These are phyloP conservation scores for Trichophaea hybrida DNA, from an alignment of 2,329 filamentous ascomycete genomes.

Conservation along the genomic window DNA sequence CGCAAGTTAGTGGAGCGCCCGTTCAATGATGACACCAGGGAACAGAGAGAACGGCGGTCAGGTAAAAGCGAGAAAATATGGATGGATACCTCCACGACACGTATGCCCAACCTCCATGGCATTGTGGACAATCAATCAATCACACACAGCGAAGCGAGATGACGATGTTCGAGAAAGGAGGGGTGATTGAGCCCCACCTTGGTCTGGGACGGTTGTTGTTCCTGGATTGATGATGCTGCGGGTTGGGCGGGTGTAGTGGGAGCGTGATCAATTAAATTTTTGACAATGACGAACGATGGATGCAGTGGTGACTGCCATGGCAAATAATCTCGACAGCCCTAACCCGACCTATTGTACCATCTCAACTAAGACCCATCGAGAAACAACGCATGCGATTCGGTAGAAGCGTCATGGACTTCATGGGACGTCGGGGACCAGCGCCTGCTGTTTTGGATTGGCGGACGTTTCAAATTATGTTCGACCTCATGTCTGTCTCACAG, in stretches of 20 bases:
- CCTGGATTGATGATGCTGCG: neutral
- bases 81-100: constrained; percentile 19
- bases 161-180: neutral
- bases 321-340: no score
- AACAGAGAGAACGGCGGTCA: constrained; percentile 4
- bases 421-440: no score
- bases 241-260: neutral
- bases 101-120: constrained; percentile 14
- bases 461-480: neutral
- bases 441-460: no score
- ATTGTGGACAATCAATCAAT: neutral
- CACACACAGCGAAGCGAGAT: neutral
- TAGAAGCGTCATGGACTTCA: no score
- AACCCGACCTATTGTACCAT: no score
- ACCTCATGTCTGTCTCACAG: neutral
- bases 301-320: no score
- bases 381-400: no score
- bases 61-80: neutral
- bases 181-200: neutral
- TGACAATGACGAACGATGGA: neutral
- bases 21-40: constrained; percentile 9
- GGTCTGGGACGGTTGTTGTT: neutral
- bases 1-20: constrained; percentile 5
- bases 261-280: neutral
- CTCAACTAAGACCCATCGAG: no score